phyloP scores from a whole-genome alignment of 768 basidiomycete species.

The Saitozyma podzolica region DNA sequence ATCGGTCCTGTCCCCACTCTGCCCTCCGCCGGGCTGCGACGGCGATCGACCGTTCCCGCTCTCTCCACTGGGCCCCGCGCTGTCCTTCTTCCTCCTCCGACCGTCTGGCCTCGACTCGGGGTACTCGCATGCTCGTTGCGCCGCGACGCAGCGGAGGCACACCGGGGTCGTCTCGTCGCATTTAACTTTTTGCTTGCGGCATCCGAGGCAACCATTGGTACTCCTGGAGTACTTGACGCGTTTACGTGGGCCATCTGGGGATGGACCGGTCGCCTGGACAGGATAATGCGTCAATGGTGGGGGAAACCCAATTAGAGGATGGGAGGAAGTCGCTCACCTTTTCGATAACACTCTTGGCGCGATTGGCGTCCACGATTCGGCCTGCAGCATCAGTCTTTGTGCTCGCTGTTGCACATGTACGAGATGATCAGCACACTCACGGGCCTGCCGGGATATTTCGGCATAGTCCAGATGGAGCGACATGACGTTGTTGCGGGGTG shows the following conservation, averaged over 20 bases:
- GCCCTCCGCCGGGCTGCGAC: too few species aligned
- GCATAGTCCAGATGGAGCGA: slow-evolving; percentile 17
- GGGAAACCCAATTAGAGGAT: too few species aligned
- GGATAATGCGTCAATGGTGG: not conserved
- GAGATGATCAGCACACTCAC: slow-evolving; percentile 7
- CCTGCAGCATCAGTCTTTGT: slow-evolving; percentile 4
- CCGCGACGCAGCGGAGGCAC: slow-evolving; percentile 22
- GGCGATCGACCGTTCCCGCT: too few species aligned
- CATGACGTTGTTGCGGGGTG: not conserved
- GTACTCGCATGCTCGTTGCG: slow-evolving; percentile 25
- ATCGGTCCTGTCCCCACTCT: too few species aligned
- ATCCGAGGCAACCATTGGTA: slow-evolving; percentile 22
- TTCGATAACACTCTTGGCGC: not conserved
- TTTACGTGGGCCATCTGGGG: slow-evolving; percentile 1
- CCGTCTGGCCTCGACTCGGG: slow-evolving; percentile 6
- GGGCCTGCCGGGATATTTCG: slow-evolving; percentile 26
- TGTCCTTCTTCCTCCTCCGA: slow-evolving; percentile 3
- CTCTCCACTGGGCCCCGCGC: not conserved
- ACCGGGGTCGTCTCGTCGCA: slow-evolving; percentile 29
- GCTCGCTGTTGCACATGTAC: not conserved
- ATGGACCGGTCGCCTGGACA: not conserved
- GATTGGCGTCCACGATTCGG: slow-evolving; percentile 25
- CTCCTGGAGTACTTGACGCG: slow-evolving; percentile 21
- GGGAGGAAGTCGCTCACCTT: not conserved
- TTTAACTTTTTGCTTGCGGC: slow-evolving; percentile 29